phyloP scores from a whole-genome alignment of 164 flowering plant genomes.

The Aristolochia contorta region DNA sequence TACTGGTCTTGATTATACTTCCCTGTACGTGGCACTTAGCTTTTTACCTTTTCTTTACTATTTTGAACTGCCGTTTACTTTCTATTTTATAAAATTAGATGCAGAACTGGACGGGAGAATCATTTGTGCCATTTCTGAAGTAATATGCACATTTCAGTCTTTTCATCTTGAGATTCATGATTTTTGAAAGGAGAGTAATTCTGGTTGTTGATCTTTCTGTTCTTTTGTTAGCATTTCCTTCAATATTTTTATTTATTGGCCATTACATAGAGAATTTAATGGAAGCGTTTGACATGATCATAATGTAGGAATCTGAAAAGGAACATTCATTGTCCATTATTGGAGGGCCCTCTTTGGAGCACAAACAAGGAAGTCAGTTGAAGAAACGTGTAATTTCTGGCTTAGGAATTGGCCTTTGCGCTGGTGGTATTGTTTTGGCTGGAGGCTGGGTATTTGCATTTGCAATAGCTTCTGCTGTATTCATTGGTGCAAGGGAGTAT shows the following conservation, averaged over 20 bases:
- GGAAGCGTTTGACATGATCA: conserved; percentile 19
- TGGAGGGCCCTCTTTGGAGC: conserved; percentile 25
- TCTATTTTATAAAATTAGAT: no score
- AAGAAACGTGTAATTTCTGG: conserved; percentile 77
- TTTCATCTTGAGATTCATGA: no score
- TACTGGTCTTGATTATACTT: no score
- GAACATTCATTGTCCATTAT: conserved; percentile 8
- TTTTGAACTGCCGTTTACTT: no score
- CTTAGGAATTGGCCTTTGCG: conserved; percentile 42
- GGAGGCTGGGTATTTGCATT: conserved; percentile 73
- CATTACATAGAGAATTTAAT: not conserved
- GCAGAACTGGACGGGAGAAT: no score
- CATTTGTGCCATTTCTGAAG: no score
- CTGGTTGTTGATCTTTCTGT: not conserved
- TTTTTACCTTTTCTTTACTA: no score
- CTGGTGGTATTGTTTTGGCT: conserved; percentile 32
- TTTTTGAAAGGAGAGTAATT: not conserved
- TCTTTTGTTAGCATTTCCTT: not conserved
- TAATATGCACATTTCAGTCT: no score
- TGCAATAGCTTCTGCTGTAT: conserved; percentile 60
- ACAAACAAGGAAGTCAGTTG: conserved; percentile 49
- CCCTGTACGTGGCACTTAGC: no score
- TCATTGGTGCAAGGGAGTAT: conserved; percentile 74
- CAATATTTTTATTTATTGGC: not conserved
- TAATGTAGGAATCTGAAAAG: conserved; percentile 41